phyloP scores from a whole-genome alignment of 2,329 filamentous ascomycete species.

The Neofusicoccum cordaticola region DNA sequence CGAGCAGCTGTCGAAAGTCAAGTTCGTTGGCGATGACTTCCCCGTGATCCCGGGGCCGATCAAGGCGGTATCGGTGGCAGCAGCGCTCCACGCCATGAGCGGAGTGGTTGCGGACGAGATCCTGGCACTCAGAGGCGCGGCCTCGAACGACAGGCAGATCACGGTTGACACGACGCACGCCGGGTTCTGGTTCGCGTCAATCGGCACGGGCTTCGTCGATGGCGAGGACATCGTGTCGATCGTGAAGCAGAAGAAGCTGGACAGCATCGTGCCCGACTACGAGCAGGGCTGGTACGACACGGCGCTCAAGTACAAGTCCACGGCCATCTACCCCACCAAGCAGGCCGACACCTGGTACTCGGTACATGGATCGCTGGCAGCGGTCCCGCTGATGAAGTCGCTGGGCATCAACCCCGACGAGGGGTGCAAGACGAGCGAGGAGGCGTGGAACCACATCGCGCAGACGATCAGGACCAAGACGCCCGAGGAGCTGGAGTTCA shows the following conservation, averaged over 20 bases:
- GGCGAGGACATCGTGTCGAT: slow-evolving; percentile 34
- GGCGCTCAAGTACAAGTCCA: slow-evolving; percentile 37
- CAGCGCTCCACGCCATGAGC: slow-evolving; percentile 45
- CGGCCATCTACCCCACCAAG: slow-evolving; percentile 44
- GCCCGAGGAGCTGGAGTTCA: slow-evolving; percentile 44
- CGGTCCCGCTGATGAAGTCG: slow-evolving; percentile 42
- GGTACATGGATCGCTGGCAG: slow-evolving; percentile 50
- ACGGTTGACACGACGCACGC: slow-evolving; percentile 49
- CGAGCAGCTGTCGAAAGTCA: slow-evolving; percentile 32
- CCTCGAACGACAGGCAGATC: slow-evolving; percentile 26
- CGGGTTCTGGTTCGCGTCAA: slow-evolving; percentile 45
- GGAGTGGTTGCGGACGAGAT: slow-evolving; percentile 45
- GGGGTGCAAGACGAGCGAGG: slow-evolving; percentile 26
- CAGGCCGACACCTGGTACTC: slow-evolving; percentile 48
- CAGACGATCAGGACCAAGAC: slow-evolving; percentile 25
- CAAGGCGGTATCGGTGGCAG: slow-evolving; percentile 42
- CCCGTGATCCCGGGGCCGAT: slow-evolving; percentile 45
- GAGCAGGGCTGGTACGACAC: slow-evolving; percentile 39
- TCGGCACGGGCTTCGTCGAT: slow-evolving; percentile 39
- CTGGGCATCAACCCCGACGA: slow-evolving; percentile 44
- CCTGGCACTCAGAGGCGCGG: slow-evolving; percentile 26
- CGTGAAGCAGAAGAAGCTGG: slow-evolving; percentile 29
- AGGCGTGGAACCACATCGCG: slow-evolving; percentile 18
- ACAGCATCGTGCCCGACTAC: slow-evolving; percentile 35
- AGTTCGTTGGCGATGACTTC: slow-evolving; percentile 39